Evolutionary conservation across 139 green algal genomes (phyloP).

Genomic region (Volvox africanus): DNA sequence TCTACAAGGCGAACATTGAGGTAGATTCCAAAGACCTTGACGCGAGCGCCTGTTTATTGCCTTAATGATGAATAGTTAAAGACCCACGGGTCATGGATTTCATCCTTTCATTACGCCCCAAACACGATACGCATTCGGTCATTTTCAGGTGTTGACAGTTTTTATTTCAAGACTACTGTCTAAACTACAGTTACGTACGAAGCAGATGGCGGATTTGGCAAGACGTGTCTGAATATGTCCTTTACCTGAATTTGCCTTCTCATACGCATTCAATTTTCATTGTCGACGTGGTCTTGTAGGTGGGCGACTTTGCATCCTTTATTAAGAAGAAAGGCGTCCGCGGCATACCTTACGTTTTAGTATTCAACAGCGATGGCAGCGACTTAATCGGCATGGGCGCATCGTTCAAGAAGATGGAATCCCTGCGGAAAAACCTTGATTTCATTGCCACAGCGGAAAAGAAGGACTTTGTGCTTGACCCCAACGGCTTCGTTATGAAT

Average conservation of each 20-base stretch:
- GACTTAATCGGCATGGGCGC: slow-evolving; percentile 30
- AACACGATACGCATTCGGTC: no score
- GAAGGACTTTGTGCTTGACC: slow-evolving; percentile 34
- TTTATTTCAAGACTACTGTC: no score
- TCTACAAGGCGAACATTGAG: slow-evolving; percentile 45
- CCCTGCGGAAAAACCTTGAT: slow-evolving; percentile 35
- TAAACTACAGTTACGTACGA: no score
- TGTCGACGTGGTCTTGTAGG: background rate
- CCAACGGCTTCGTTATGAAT: slow-evolving; percentile 24
- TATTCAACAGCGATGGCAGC: slow-evolving; percentile 29
- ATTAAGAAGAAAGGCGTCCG: slow-evolving; percentile 37
- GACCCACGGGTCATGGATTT: background rate
- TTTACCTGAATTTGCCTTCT: no score
- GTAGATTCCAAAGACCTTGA: background rate
- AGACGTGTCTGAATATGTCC: no score
- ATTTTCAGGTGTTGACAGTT: no score
- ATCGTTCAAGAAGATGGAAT: slow-evolving; percentile 44
- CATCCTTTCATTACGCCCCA: no score
- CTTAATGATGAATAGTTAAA: background rate
- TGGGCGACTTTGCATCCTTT: background rate
- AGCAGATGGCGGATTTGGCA: no score
- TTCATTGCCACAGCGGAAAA: background rate
- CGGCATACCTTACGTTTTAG: slow-evolving; percentile 36
- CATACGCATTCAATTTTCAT: no score
- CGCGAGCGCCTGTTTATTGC: no score